Evolutionary conservation across 306 rosid species (phyloP), one percentile per base, ranked within the genome.

Genomic region (Mucuna pruriens): DNA sequence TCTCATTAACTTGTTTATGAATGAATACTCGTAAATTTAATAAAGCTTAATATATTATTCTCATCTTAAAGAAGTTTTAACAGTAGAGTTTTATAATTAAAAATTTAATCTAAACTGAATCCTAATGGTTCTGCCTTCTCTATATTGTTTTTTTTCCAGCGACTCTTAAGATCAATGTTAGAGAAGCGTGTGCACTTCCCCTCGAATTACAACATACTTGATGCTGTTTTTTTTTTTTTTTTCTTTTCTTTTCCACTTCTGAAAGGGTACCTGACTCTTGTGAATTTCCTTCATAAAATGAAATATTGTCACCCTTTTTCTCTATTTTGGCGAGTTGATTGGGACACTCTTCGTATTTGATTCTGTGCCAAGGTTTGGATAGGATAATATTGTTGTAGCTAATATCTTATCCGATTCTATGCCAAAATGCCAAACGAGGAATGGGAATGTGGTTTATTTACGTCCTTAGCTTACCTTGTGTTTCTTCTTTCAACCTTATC

Each of bases 401-500:
- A 22, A 23, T 19, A 52, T 26, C 86, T 78, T 78, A 71, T 84
- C 80, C 72, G 9, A 39, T 38, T 76, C 61, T 77, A 52, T 71
- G 73, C 61, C 42, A 57, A 69, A 19, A 13, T 68, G 61, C 44
- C 49, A 62, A 63, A 36, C 3, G 19, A 15, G 11, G 61, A 70
- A 77, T 70, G 10, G 29, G 15, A 65, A 33, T 54, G 77, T 58
- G 76, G 34, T 54, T 78, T 26, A 73, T 78, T 73, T 76, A 33
- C 65, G 77, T 52, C 52, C 70, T 31, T 12, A 40, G 58, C 63
- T 63, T 78, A 1, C 17, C 62, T 25, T 23, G 8, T n/a, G 65
- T 7, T 63, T 38, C 40, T 39, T 40, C n/a, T 31, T 63, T 74
- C 75, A 19, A 31, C 46, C 70, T 83, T 83, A 78, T 71, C 75